Evolutionary conservation across 139 green algal species (phyloP), one percentile per base, ranked within the genome.

Genomic region (Tetraselmis striata): DNA sequence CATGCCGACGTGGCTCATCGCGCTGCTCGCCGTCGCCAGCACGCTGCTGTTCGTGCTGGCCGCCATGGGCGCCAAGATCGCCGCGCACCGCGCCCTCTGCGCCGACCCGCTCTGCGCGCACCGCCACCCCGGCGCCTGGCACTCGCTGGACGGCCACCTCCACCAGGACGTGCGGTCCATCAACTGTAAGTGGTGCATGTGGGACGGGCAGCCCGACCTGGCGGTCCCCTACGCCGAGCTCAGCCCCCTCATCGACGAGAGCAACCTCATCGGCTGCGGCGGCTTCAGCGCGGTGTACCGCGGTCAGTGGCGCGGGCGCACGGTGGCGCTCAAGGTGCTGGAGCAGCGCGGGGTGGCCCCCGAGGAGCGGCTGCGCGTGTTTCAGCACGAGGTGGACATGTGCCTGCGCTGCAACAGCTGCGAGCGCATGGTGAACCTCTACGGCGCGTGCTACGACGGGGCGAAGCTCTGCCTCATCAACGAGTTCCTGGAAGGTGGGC

Each of bases 381-480:
- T 67, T 67, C 45, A 67, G 45, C 45, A 67, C 45, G 45, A 67
- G 45, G 45, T 67, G 18, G 45, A 67, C 45, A 67, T 67, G 45
- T 67, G 45, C 45, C 45, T 67, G 45, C 45, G 45, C 45, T 67
- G 45, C 45, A 67, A 67, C 18, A 18, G 18, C 45, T 67, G 45
- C 45, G 45, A 80, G 2, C 31, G 32, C 2, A 32, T 80, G 77
- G 77, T 80, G 27, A 80, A 18, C 2, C 77, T 80, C 2, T 32
- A 80, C 77, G 77, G 77, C 29, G 77, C 77, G 77, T 80, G 27
- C 77, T 59, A 59, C 29, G 31, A 32, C 28, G 23, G 23, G 23
- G 23, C 27, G 2, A 80, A 80, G 29, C 29, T 80, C 2, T 80
- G 31, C 77, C 31, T 80, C 77, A n/a, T 80, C 29, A 80, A 59